Percentiles rank a stretch among this genome's conserved stretches.
Conservation (phyloP, 2,329 filamentous ascomycete genomes). For the Verruconis gallopava region DNA sequence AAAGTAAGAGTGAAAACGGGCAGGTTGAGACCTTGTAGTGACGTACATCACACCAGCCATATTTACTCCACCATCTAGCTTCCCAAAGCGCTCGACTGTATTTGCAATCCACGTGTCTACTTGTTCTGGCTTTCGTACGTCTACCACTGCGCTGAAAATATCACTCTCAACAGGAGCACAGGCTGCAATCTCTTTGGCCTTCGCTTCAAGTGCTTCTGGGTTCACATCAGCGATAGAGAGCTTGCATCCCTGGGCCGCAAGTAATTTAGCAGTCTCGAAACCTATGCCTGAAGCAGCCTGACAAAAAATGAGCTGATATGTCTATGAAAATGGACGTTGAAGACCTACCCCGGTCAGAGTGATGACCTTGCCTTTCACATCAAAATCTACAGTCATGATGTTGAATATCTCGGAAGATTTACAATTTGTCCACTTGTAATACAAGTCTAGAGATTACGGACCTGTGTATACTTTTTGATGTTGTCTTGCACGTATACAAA, state of each 20-base stretch:
- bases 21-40: too few species aligned
- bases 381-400: conserved; percentile 3
- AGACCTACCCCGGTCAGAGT: conserved; percentile 7
- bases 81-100: conserved; percentile 21
- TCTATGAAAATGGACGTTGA: too few species aligned
- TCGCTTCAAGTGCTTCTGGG: background rate
- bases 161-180: background rate
- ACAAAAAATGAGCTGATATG: background rate
- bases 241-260: conserved; percentile 1
- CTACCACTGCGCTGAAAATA: conserved; percentile 17
- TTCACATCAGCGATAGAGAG: conserved; percentile 8
- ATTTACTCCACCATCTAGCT: conserved; percentile 27
- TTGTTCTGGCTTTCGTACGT: conserved; percentile 21
- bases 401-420: too few species aligned
- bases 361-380: conserved; percentile 7
- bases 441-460: too few species aligned
- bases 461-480: too few species aligned
- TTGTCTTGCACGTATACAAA: too few species aligned
- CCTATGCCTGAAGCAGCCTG: conserved; percentile 6
- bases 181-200: conserved; percentile 2
- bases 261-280: conserved; percentile 2
- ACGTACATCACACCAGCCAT: conserved; percentile 34
- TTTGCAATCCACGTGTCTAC: conserved; percentile 25
- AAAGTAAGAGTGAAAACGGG: too few species aligned
- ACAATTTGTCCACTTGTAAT: too few species aligned